Evolutionary conservation across 305 asterid species (phyloP).

Genomic region (Solanum hybrid): DNA sequence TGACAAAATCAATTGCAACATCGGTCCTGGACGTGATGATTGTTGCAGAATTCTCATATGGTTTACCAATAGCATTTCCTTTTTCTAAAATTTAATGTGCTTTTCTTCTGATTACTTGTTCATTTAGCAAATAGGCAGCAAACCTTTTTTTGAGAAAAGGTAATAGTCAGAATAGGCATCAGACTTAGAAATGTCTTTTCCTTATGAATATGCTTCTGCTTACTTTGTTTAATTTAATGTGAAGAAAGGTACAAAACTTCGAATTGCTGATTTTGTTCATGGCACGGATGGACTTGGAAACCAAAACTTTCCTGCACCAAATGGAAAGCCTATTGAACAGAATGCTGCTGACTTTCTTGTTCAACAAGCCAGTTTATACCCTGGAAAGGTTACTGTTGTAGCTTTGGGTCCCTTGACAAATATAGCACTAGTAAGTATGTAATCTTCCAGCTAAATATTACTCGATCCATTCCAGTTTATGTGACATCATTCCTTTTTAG

Average conservation of each 20-base stretch:
- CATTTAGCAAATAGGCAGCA: background rate
- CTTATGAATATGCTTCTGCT: background rate
- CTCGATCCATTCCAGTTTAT: background rate
- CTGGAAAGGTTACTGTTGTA: conserved; percentile 83
- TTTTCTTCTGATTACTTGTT: background rate
- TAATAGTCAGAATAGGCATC: background rate
- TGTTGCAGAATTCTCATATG: background rate
- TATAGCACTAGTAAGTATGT: conserved; percentile 53
- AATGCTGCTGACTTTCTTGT: conserved; percentile 69
- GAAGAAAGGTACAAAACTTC: conserved; percentile 92
- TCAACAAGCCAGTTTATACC: conserved; percentile 60
- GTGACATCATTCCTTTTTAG: background rate
- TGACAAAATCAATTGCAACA: background rate
- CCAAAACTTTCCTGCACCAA: conserved; percentile 91
- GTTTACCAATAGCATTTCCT: background rate
- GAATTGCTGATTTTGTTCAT: conserved; percentile 93
- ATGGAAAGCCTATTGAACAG: conserved; percentile 62
- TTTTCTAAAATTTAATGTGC: background rate
- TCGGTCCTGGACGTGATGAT: background rate
- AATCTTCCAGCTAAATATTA: background rate
- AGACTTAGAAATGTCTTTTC: background rate
- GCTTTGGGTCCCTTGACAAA: conserved; percentile 96
- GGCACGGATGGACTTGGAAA: conserved; percentile 98
- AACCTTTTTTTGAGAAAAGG: background rate
- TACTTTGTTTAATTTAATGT: conserved; percentile 12